Conservation (phyloP, 108 stramenopile genomes). For the Stephanodiscus minutulus region DNA sequence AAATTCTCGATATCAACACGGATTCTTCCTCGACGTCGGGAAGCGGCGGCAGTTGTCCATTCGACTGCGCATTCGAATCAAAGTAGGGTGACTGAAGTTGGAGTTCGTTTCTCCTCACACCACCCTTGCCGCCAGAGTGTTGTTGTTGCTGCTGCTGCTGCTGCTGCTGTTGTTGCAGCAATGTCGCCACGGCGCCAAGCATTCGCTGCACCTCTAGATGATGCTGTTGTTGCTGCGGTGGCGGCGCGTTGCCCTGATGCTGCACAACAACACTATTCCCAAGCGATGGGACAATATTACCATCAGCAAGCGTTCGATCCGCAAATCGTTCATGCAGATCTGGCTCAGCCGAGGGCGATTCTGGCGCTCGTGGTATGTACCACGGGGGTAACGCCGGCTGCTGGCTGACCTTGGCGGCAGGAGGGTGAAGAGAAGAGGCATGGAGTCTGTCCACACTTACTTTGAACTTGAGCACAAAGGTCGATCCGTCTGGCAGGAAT, state of each 20-base stretch:
- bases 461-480: slow-evolving; percentile 67
- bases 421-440: slow-evolving; percentile 10
- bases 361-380: slow-evolving; percentile 59
- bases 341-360: slow-evolving; percentile 83
- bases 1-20: not conserved
- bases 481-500: slow-evolving; percentile 78
- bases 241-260: not conserved
- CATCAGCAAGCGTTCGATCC: slow-evolving; percentile 6
- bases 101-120: not conserved
- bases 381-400: no score
- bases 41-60: not conserved
- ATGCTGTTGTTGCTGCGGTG: not conserved
- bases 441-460: slow-evolving; percentile 39
- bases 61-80: not conserved
- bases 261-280: slow-evolving; percentile 10
- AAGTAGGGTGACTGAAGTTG: not conserved
- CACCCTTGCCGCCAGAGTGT: not conserved
- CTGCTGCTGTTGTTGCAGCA: no score
- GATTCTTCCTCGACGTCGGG: not conserved
- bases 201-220: slow-evolving; percentile 16
- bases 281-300: not conserved
- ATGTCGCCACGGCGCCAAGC: slow-evolving; percentile 37
- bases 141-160: no score
- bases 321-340: slow-evolving; percentile 53
- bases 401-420: not conserved